Evolutionary conservation across 495 filamentous ascomycete genomes (phyloP).

Genomic region (Daldinia concentrica): DNA sequence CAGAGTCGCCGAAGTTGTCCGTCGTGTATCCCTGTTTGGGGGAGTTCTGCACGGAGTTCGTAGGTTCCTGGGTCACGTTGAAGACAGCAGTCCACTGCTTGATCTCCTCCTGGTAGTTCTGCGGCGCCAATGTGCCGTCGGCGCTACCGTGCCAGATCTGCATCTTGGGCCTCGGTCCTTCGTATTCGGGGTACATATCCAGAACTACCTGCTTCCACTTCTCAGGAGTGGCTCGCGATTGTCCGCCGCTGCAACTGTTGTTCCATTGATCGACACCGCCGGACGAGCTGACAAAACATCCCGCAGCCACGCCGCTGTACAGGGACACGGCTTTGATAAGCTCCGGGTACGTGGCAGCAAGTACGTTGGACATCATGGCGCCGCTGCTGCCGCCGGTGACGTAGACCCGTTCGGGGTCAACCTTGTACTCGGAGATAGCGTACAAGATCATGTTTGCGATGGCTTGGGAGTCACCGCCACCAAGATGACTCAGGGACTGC

Average conservation of each 20-base stretch:
- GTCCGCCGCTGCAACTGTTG: conserved; percentile 53
- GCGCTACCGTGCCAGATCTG: conserved; percentile 63
- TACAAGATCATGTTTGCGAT: conserved; percentile 56
- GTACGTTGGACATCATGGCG: conserved; percentile 61
- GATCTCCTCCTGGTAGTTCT: conserved; percentile 60
- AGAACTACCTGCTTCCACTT: conserved; percentile 56
- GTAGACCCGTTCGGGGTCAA: conserved; percentile 48
- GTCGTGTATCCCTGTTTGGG: conserved; percentile 52
- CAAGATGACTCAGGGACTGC: conserved; percentile 49
- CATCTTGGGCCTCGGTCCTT: conserved; percentile 62
- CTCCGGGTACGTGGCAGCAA: conserved; percentile 67
- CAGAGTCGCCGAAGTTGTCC: conserved; percentile 49
- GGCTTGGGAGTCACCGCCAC: conserved; percentile 53
- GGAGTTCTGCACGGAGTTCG: conserved; percentile 44
- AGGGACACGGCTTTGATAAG: conserved; percentile 63
- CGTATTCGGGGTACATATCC: conserved; percentile 58
- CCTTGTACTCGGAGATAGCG: conserved; percentile 48
- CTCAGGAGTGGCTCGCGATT: conserved; percentile 50
- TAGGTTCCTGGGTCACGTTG: conserved; percentile 48
- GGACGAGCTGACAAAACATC: conserved; percentile 60
- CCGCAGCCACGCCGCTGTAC: conserved; percentile 67
- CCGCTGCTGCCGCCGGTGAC: conserved; percentile 54
- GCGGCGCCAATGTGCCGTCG: conserved; percentile 56
- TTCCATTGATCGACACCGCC: conserved; percentile 57
- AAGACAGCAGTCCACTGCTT: conserved; percentile 64